Base-by-base conservation (phyloP, 176 grass and related monocot species). In the Oryza nivara region DNA sequence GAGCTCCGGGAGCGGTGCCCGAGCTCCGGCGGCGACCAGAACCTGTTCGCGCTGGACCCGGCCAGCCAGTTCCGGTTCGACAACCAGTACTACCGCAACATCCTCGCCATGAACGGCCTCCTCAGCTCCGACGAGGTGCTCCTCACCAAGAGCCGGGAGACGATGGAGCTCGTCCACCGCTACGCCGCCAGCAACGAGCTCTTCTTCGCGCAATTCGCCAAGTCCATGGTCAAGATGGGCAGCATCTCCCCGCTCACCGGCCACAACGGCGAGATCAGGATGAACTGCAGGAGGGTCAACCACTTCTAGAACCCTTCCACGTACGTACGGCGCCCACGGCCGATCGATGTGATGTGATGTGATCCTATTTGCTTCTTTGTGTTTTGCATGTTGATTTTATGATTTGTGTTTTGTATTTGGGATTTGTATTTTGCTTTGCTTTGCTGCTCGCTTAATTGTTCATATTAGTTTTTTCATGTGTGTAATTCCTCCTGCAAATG, bases 181-280 rank as follows among this genome's bases (percentile, higher is more conserved):
- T 94, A 84, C 67, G 92, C 92, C 47, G 86, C 79, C 28, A 36
- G 71, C 89, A 75, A 52, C 83, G 79, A 45, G 3, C 38, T 88
- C 56, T 94, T 94, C 88, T 91, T 91, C 76, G 32, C 86, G 2
- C 88, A 94, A 9, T 94, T 94, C 80, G 86, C 89, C 65, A 91
- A 82, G 83, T 94, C 92, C 54, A 89, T 94, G 83, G 92, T 94
- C 7, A 94, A 88, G 83, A 94, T 94, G 92, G 92, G 92, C 66
- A 94, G 84, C 86, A 87, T 91, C 77, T 54, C 84, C 45, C 92
- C 89, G 17, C 83, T 91, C 65, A 94, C 88, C 0, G 83, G 92
- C 3, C 36, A 45, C 48, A 74, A 41, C 13, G 92, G 92, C 11
- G 89, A 94, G 92, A 82, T 94, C 72, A 91, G 92, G 86, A 68